A percentile compares a stretch with the other conserved stretches of the same genome.
Conservation (phyloP, 345 rosid species). For the Rhizophora mangle region DNA sequence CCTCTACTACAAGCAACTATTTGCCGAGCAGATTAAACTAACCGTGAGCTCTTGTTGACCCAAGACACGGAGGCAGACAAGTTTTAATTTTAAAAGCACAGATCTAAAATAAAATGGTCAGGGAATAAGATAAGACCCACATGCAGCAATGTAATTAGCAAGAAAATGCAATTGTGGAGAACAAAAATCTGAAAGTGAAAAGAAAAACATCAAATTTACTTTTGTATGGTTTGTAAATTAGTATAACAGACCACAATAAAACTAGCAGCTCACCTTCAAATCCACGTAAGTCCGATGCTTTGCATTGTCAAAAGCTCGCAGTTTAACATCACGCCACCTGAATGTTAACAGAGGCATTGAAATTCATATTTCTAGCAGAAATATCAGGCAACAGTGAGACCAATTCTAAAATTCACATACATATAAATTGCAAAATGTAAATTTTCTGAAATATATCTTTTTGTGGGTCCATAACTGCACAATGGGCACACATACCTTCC, state of each 20-base stretch:
- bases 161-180: too few relatives aligned
- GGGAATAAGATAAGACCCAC: constrained; percentile 4
- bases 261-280: constrained; percentile 55
- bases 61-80: constrained; percentile 8
- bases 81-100: constrained; percentile 12
- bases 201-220: too few relatives aligned
- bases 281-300: constrained; percentile 97
- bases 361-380: neutral
- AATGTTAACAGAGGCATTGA: constrained; percentile 11
- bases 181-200: too few relatives aligned
- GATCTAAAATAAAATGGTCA: neutral
- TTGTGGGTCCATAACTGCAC: neutral
- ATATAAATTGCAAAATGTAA: neutral
- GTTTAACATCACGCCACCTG: constrained; percentile 98
- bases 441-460: neutral
- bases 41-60: constrained; percentile 17
- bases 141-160: neutral
- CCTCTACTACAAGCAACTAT: constrained; percentile 40
- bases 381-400: neutral
- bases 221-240: neutral
- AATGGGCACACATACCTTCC: constrained; percentile 58
- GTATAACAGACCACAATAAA: neutral
- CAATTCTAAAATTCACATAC: neutral
- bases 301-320: constrained; percentile 85
- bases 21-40: constrained; percentile 14